Percentiles rank a stretch among this genome's conserved stretches.
phyloP scores from a whole-genome alignment of 345 rosid genomes.

The Salix dunnii region DNA sequence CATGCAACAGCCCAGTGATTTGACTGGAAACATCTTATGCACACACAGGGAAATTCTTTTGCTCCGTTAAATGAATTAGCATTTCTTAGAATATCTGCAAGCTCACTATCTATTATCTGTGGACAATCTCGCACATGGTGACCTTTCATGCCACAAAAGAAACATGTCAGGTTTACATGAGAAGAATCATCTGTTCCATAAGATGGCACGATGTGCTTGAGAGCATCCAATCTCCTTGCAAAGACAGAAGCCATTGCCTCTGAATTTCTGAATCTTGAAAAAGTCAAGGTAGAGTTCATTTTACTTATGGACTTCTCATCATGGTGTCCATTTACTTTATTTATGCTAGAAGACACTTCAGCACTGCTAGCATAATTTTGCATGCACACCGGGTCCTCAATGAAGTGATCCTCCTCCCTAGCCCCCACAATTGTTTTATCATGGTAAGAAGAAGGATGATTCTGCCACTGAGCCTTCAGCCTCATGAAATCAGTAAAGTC shows the following conservation, averaged over 20 bases:
- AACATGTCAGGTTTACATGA: constrained; percentile 39
- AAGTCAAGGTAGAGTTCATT: constrained; percentile 30
- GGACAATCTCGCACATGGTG: constrained; percentile 60
- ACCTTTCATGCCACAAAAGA: constrained; percentile 71
- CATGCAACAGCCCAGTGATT: constrained; percentile 80
- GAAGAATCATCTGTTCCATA: constrained; percentile 31
- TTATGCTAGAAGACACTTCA: constrained; percentile 35
- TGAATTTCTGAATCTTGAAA: constrained; percentile 40
- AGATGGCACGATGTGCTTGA: constrained; percentile 46
- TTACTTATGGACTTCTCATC: constrained; percentile 29
- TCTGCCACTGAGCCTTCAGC: constrained; percentile 17
- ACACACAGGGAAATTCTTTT: constrained; percentile 42
- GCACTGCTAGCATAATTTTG: constrained; percentile 18
- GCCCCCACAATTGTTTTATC: constrained; percentile 17
- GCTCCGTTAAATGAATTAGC: constrained; percentile 32
- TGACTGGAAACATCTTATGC: constrained; percentile 65
- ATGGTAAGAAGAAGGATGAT: constrained; percentile 14
- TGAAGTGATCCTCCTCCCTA: constrained; percentile 17
- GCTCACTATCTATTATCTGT: constrained; percentile 56
- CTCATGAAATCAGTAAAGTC: constrained; percentile 26
- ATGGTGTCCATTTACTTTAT: constrained; percentile 21
- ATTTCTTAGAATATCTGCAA: constrained; percentile 48
- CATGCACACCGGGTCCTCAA: constrained; percentile 13
- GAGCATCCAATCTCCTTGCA: constrained; percentile 71
- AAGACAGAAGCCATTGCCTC: constrained; percentile 64